Evolutionary conservation across 176 grass and related monocot genomes (phyloP).

Genomic region (Aegilops sharonensis): DNA sequence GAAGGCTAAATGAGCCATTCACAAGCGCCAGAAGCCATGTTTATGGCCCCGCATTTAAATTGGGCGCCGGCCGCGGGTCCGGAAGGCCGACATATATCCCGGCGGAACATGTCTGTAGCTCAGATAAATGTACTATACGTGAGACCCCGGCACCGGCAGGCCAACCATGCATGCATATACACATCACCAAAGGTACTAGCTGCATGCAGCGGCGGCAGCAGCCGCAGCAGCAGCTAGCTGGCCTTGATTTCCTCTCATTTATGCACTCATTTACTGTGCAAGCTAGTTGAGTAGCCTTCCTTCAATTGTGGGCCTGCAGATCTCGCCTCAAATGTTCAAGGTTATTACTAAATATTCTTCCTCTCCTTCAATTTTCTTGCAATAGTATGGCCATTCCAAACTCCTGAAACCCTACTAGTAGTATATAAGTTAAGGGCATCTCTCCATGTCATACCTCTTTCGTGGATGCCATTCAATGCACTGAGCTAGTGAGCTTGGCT

Average conservation of each 20-base stretch:
- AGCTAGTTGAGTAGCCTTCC: not conserved
- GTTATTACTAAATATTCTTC: conserved; percentile 3
- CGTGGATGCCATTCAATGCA: conserved; percentile 54
- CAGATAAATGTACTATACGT: conserved; percentile 3
- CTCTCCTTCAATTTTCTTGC: not conserved
- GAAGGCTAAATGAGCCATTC: not conserved
- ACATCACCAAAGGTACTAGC: not conserved
- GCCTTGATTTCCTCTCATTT: conserved; percentile 44
- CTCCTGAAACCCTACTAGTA: conserved; percentile 25
- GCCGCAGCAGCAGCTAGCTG: not conserved
- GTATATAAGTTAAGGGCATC: conserved; percentile 24
- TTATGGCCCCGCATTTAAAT: conserved; percentile 19
- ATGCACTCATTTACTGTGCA: conserved; percentile 13
- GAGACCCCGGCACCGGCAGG: not conserved
- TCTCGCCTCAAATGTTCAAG: conserved; percentile 4
- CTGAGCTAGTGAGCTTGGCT: conserved; percentile 38
- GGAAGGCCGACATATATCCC: conserved; percentile 28
- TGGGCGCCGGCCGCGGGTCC: not conserved
- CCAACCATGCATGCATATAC: not conserved
- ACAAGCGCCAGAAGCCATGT: not conserved
- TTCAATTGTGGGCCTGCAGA: conserved; percentile 27
- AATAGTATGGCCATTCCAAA: conserved; percentile 10
- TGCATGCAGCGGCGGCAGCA: not conserved
- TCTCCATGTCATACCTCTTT: conserved; percentile 52
- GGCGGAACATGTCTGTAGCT: conserved; percentile 25